These are phyloP conservation scores for Casaregolazyma lundiana DNA, from an alignment of 1,139 yeast genomes.

Conservation along the genomic window DNA sequence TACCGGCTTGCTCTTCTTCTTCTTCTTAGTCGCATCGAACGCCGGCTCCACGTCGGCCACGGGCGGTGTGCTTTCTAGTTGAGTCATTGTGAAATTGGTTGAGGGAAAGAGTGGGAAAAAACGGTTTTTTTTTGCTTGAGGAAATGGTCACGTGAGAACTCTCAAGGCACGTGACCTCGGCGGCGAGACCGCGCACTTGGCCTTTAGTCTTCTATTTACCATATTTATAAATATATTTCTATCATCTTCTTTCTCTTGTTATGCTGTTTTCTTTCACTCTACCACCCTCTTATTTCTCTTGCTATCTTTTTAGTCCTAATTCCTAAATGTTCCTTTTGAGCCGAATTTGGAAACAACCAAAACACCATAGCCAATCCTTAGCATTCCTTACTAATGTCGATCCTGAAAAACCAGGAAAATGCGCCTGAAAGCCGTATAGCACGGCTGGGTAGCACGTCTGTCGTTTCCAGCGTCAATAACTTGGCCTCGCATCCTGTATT, in stretches of 20 bases:
- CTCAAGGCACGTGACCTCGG: too few relatives aligned
- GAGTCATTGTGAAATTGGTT: slow-evolving; percentile 5
- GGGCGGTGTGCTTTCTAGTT: slow-evolving; percentile 4
- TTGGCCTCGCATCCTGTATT: slow-evolving; percentile 22
- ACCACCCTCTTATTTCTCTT: too few relatives aligned
- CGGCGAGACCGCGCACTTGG: too few relatives aligned
- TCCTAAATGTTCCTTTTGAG: background rate
- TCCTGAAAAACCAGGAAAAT: background rate
- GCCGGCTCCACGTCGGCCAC: slow-evolving; percentile 9
- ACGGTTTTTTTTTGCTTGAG: too few relatives aligned
- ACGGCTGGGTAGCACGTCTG: background rate
- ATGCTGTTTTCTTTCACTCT: too few relatives aligned
- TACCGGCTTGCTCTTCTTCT: slow-evolving; percentile 50
- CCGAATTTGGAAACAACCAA: background rate
- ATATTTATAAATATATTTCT: too few relatives aligned
- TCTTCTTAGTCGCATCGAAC: slow-evolving; percentile 54
- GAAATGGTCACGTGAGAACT: too few relatives aligned
- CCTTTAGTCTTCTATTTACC: too few relatives aligned
- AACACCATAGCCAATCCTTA: background rate
- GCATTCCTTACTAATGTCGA: background rate
- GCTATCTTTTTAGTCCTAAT: too few relatives aligned
- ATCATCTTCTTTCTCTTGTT: too few relatives aligned
- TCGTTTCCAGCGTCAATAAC: background rate
- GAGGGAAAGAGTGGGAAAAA: background rate
- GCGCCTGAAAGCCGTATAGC: background rate